phyloP scores from a whole-genome alignment of 495 filamentous ascomycete genomes.

The Penicillium herquei region DNA sequence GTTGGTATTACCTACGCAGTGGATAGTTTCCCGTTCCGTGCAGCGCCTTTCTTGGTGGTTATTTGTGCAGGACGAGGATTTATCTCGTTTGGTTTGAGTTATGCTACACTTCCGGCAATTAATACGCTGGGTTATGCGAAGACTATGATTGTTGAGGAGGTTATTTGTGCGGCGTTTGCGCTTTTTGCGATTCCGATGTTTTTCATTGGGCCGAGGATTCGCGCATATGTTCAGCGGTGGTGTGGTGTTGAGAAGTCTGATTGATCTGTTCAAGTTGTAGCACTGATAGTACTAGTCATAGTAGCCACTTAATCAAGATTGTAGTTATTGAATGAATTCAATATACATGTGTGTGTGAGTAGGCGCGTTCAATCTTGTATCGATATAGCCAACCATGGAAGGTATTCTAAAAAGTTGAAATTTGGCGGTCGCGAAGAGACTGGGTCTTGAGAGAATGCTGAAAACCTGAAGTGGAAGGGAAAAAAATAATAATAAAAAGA shows the following conservation, averaged over 20 bases:
- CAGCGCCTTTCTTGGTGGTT: conserved; percentile 23
- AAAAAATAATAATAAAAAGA: too few relatives aligned
- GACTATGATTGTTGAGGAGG: conserved; percentile 13
- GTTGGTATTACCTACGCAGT: conserved; percentile 28
- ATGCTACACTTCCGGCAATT: conserved; percentile 73
- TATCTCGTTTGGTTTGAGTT: conserved; percentile 51
- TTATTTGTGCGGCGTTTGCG: conserved; percentile 11
- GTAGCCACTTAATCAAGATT: too few relatives aligned
- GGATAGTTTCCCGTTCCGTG: conserved; percentile 23
- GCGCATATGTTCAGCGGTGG: conserved; percentile 4
- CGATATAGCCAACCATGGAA: too few relatives aligned
- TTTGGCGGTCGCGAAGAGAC: too few relatives aligned
- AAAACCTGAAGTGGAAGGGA: too few relatives aligned
- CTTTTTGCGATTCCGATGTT: conserved; percentile 11
- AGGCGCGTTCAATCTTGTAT: too few relatives aligned
- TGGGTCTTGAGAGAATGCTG: too few relatives aligned
- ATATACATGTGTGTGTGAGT: too few relatives aligned
- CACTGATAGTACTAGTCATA: too few relatives aligned
- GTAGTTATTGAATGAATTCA: too few relatives aligned
- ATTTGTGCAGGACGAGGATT: conserved; percentile 24
- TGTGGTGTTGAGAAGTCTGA: conserved; percentile 1
- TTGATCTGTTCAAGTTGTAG: background rate
- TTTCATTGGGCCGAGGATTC: conserved; percentile 9
- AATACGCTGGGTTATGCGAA: conserved; percentile 75
- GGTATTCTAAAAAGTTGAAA: too few relatives aligned